These are phyloP conservation scores for Trametes polyzona DNA, from an alignment of 1,284 basidiomycete genomes.

Conservation along the genomic window DNA sequence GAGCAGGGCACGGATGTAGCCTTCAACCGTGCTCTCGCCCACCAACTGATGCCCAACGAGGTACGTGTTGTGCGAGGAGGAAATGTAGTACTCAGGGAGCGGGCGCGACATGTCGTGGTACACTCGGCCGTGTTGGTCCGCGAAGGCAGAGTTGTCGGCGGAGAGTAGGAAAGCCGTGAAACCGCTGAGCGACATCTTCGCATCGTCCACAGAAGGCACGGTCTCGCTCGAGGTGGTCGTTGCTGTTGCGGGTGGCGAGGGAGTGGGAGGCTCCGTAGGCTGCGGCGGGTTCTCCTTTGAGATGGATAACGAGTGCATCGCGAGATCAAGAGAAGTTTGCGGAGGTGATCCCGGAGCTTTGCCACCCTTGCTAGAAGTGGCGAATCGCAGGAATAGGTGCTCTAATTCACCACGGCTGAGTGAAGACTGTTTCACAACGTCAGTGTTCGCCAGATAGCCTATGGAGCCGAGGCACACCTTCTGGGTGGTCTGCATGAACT, in stretches of 20 bases:
- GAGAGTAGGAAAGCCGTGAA: slow-evolving; percentile 82
- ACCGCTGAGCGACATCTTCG: slow-evolving; percentile 55
- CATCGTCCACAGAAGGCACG: slow-evolving; percentile 32
- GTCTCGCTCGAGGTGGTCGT: slow-evolving; percentile 23
- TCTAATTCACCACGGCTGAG: slow-evolving; percentile 50
- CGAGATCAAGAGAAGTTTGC: slow-evolving; percentile 33
- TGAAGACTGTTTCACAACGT: slow-evolving; percentile 46
- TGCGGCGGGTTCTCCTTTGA: slow-evolving; percentile 5
- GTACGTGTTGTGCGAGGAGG: slow-evolving; percentile 97
- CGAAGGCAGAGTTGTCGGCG: slow-evolving; percentile 63
- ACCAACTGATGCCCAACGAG: slow-evolving; percentile 94
- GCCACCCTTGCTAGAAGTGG: slow-evolving; percentile 31
- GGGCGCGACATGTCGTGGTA: slow-evolving; percentile 81
- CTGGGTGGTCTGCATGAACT: slow-evolving; percentile 72
- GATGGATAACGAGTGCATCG: slow-evolving; percentile 21
- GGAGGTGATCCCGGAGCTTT: slow-evolving; percentile 24
- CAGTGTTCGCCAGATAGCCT: background rate
- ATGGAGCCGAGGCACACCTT: slow-evolving; percentile 47
- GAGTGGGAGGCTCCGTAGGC: background rate
- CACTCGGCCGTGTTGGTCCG: slow-evolving; percentile 46
- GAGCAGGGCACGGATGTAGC: slow-evolving; percentile 92
- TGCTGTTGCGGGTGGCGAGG: slow-evolving; percentile 21
- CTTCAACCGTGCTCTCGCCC: slow-evolving; percentile 93
- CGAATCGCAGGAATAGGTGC: slow-evolving; percentile 60
- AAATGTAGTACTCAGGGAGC: slow-evolving; percentile 89